Base-by-base conservation (phyloP, 768 basidiomycete species). In the Lactarius deliciosus region DNA sequence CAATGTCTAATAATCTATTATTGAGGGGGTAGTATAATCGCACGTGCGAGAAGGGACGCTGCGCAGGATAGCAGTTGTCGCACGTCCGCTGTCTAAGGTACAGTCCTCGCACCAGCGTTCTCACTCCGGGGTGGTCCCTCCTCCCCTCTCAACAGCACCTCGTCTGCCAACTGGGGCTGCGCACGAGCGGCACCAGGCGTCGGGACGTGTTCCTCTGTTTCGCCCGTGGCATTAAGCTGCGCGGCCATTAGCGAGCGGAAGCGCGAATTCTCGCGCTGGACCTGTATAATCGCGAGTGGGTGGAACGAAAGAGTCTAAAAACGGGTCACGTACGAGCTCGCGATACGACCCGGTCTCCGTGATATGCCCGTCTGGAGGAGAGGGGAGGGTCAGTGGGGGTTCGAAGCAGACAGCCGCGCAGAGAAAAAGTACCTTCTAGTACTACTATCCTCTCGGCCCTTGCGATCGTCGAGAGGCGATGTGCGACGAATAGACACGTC, bases 181-280 rank as follows among this genome's bases (percentile, higher is more conserved):
- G 50, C 50, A 6, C n/a, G 22, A 15, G 11, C 22, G 2, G 22
- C 50, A 25, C 7, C 32, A 41, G 32, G 30, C 47, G 3, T 28
- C 3, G 57, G 9, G 10, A n/a, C 10, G 13, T 36, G 30, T 20
- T 68, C 63, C 9, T 61, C 63, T 11, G 34, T 9, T 0, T 34
- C 34, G 9, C 30, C 66, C 8, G 78, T 79, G 5, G 90, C 83
- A 65, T 79, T 84, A 55, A 96, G 79, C 73, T 97, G 95, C 3
- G 94, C 92, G 28, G 92, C 91, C 94, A 97, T 95, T 57, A 97
- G 82, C 9, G 81, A 79, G 13, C 93, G 84, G 82, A 97, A 97
- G 61, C 93, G 82, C 53, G 93, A 94, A 72, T 88, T 85, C 61
- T 79, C 78, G 32, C 81, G 82, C 68, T 83, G 81, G n/a, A 89